A percentile compares a stretch with the other conserved stretches of the same genome.
Conservation (phyloP, 164 flowering plant genomes). For the Sedum album region DNA sequence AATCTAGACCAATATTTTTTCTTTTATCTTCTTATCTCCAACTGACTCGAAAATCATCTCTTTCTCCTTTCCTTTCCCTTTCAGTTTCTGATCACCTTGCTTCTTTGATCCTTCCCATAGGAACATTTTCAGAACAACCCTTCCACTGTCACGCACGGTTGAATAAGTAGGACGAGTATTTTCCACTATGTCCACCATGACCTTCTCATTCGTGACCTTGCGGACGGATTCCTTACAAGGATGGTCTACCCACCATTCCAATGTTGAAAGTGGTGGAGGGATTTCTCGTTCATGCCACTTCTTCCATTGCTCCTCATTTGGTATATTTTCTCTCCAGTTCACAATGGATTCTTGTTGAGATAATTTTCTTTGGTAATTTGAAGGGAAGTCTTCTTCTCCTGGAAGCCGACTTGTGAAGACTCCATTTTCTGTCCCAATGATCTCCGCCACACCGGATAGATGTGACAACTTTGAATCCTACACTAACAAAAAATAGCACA, state of each 20-base stretch:
- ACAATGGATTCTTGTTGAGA: neutral
- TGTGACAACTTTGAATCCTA: neutral
- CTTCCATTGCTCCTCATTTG: neutral
- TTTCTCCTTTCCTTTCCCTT: too few relatives aligned
- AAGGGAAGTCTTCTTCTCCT: conserved; percentile 2
- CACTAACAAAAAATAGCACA: neutral
- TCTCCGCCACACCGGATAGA: neutral
- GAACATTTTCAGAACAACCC: too few relatives aligned
- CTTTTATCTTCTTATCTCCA: too few relatives aligned
- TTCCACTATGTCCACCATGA: too few relatives aligned
- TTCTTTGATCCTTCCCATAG: too few relatives aligned
- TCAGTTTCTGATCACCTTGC: too few relatives aligned
- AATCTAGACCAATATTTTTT: too few relatives aligned
- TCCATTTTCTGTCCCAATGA: neutral
- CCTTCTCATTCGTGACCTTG: too few relatives aligned
- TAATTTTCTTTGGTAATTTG: neutral
- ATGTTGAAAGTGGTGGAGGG: neutral
- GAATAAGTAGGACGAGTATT: too few relatives aligned
- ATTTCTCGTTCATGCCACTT: neutral
- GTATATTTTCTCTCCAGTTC: neutral
- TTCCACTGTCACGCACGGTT: too few relatives aligned
- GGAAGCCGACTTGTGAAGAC: neutral
- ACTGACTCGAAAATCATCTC: too few relatives aligned
- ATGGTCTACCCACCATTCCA: neutral
- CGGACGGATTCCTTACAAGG: neutral